phyloP scores from a whole-genome alignment of 305 asterid species.

The Fraxinus angustifolia region DNA sequence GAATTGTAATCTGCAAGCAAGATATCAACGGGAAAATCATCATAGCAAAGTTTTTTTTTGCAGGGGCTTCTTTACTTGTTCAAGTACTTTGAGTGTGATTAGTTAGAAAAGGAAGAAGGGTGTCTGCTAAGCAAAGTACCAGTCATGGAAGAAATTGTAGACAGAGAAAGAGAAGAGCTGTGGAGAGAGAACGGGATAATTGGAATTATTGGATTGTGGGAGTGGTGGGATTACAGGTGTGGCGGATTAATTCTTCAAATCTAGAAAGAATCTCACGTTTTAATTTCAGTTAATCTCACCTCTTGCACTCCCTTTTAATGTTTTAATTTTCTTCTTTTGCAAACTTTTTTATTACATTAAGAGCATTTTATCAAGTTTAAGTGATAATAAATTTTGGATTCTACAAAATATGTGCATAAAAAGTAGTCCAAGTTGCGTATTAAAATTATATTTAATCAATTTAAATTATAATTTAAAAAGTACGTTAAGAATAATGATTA shows the following conservation, averaged over 20 bases:
- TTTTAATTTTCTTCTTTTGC: not conserved
- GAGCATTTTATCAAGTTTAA: not conserved
- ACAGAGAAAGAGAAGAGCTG: conserved; percentile 21
- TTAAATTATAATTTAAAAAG: too few relatives aligned
- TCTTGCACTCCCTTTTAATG: too few relatives aligned
- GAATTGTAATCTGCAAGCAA: conserved; percentile 46
- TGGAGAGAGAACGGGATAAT: not conserved
- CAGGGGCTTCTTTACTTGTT: conserved; percentile 57
- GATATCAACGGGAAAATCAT: conserved; percentile 38
- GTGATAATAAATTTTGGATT: not conserved
- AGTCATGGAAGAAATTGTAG: conserved; percentile 27
- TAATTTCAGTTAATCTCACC: not conserved
- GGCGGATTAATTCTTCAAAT: conserved; percentile 30
- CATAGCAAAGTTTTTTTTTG: conserved; percentile 17
- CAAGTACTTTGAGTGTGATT: conserved; percentile 36
- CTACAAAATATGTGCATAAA: not conserved
- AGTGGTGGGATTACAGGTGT: conserved; percentile 16
- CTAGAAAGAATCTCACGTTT: not conserved
- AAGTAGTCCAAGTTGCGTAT: not conserved
- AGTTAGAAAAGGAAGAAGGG: conserved; percentile 38
- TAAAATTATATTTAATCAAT: not conserved
- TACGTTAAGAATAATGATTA: too few relatives aligned
- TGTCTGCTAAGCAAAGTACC: conserved; percentile 49
- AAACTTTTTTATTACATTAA: not conserved
- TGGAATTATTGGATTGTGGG: not conserved